Conservation (phyloP, 2,329 filamentous ascomycete genomes). For the Dactylellina drechsleri region DNA sequence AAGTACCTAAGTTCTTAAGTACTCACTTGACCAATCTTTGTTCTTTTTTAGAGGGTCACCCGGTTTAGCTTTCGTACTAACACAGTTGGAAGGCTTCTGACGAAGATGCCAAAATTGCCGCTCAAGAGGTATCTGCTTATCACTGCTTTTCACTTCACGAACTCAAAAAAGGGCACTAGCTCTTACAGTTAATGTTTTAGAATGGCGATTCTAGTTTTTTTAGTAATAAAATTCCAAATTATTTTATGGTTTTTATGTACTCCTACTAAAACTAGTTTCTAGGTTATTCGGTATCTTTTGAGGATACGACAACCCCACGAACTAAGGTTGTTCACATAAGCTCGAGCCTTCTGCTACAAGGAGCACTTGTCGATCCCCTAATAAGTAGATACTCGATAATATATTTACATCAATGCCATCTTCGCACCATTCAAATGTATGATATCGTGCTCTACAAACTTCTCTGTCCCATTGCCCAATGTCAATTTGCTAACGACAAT, state of each 20-base stretch:
- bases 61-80: background rate
- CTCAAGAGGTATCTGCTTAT: constrained; percentile 12
- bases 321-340: constrained; percentile 96
- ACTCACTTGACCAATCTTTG: no score
- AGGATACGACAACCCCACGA: constrained; percentile 85
- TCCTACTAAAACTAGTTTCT: background rate
- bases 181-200: background rate
- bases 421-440: constrained; percentile 74
- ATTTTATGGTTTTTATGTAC: no score
- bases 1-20: constrained; percentile 8
- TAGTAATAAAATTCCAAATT: no score
- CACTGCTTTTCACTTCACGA: no score
- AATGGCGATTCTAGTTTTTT: background rate
- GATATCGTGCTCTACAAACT: background rate
- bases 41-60: no score
- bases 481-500: no score
- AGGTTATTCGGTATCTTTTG: constrained; percentile 66
- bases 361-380: constrained; percentile 91
- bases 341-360: constrained; percentile 87
- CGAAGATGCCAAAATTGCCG: constrained; percentile 26
- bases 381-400: constrained; percentile 92
- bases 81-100: constrained; percentile 16
- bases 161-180: no score
- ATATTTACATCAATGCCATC: constrained; percentile 98
- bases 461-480: no score